Evolutionary conservation across 441 rosid species (phyloP).

Genomic region (Populus hybrid): DNA sequence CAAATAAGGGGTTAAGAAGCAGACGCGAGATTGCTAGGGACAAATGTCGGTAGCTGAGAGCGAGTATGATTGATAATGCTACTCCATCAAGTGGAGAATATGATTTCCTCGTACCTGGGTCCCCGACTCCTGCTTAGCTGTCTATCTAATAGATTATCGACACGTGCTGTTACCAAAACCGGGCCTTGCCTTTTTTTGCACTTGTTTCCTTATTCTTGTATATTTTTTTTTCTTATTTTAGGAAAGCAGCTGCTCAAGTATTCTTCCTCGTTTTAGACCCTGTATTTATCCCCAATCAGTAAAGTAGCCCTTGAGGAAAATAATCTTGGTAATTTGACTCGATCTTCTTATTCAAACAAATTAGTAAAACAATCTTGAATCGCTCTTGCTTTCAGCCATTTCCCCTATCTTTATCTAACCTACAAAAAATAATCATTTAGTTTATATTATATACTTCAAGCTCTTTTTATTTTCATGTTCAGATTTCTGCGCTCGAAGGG

Average conservation of each 20-base stretch:
- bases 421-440: too few relatives aligned
- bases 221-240: neutral
- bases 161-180: constrained; percentile 27
- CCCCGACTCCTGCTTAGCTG: constrained; percentile 22
- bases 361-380: too few relatives aligned
- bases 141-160: constrained; percentile 24
- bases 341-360: too few relatives aligned
- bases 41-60: constrained; percentile 6
- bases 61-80: neutral
- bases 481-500: too few relatives aligned
- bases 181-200: neutral
- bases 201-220: neutral
- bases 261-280: neutral
- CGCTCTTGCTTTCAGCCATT: too few relatives aligned
- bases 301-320: neutral
- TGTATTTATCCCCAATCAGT: neutral
- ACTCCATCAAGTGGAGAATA: neutral
- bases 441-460: too few relatives aligned
- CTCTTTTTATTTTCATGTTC: too few relatives aligned
- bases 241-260: neutral
- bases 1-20: neutral
- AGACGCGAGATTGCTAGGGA: neutral
- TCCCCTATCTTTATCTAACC: too few relatives aligned
- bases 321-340: too few relatives aligned
- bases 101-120: constrained; percentile 26